phyloP scores from a whole-genome alignment of 163 green algal species.

The Trebouxiophyceae sp. region DNA sequence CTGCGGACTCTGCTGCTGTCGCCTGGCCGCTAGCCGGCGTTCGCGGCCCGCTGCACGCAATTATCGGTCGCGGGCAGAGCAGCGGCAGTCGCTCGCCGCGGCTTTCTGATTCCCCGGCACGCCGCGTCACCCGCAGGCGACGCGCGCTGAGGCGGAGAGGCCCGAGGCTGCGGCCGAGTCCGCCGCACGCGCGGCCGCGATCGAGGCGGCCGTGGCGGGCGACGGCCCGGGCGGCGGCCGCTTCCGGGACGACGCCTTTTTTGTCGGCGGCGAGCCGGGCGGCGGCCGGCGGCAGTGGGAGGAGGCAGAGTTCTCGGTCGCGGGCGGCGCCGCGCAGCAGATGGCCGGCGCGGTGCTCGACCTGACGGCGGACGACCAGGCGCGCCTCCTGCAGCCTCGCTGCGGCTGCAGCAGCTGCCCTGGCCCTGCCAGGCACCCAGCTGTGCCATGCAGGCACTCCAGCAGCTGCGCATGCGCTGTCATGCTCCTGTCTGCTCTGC shows the following conservation, averaged over 20 bases:
- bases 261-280: conserved; percentile 19
- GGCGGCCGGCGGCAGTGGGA: conserved; percentile 19
- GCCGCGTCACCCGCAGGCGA: no score
- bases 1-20: not conserved
- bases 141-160: no score
- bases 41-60: no score
- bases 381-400: not conserved
- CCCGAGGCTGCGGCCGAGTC: no score
- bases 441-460: no score
- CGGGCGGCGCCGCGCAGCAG: conserved; percentile 24
- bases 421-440: no score
- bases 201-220: not conserved
- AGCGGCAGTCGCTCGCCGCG: no score
- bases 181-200: conserved; percentile 1
- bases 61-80: no score
- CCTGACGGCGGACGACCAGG: conserved; percentile 52
- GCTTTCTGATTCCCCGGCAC: no score
- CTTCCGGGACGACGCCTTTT: conserved; percentile 29
- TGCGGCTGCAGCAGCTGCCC: not conserved
- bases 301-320: conserved; percentile 37
- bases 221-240: conserved; percentile 1
- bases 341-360: conserved; percentile 55
- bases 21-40: no score
- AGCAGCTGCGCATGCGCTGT: no score
- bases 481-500: no score